Conservation (phyloP, 2,329 filamentous ascomycete species). For the Annulohypoxylon truncatum region DNA sequence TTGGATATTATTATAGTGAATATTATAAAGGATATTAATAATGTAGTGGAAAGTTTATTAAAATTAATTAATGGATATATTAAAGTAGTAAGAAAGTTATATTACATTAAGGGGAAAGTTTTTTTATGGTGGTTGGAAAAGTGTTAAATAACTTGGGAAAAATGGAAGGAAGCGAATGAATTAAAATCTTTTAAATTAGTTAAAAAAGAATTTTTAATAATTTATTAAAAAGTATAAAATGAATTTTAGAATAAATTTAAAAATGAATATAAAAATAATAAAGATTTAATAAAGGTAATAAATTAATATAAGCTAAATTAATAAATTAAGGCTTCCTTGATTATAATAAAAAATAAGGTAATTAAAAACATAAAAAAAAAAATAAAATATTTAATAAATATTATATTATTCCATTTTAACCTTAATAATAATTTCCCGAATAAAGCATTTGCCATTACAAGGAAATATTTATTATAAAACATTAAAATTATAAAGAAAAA, state of each 20-base stretch:
- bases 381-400: too few species aligned
- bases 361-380: too few species aligned
- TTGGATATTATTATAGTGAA: neutral
- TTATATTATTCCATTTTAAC: too few species aligned
- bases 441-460: neutral
- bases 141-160: neutral
- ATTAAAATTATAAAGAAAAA: conserved; percentile 2
- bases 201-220: conserved; percentile 4
- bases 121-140: neutral
- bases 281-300: conserved; percentile 7
- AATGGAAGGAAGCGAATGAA: conserved; percentile 1
- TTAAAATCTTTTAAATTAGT: neutral
- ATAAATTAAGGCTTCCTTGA: neutral
- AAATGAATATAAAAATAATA: conserved; percentile 4
- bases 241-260: neutral
- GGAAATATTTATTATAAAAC: conserved; percentile 4
- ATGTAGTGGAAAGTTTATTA: neutral
- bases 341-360: conserved; percentile 5
- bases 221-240: neutral
- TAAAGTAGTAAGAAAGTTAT: conserved; percentile 1
- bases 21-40: neutral
- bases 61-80: conserved; percentile 4
- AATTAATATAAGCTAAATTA: conserved; percentile 6
- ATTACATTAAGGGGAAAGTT: conserved; percentile 1
- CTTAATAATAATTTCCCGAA: too few species aligned